Evolutionary conservation across 495 filamentous ascomycete genomes (phyloP).

Genomic region (Penicillium nucicola): DNA sequence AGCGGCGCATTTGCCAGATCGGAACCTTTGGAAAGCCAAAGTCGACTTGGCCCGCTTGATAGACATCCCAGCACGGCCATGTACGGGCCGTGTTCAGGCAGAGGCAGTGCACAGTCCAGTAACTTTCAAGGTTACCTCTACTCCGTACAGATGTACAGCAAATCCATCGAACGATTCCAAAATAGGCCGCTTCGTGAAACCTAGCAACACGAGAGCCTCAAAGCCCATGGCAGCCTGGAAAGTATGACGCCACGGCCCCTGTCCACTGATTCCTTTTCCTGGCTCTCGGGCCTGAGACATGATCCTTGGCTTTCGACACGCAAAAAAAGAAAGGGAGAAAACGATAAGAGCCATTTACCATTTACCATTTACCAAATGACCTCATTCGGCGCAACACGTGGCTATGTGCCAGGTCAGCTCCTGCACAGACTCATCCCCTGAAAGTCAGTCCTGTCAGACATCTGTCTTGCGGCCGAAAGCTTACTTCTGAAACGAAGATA

Average conservation of each 20-base stretch:
- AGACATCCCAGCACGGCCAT: neutral
- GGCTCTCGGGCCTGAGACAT: neutral
- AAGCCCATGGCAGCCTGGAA: neutral
- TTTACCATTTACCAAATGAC: neutral
- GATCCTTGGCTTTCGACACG: neutral
- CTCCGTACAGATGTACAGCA: too few relatives aligned
- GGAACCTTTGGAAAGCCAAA: neutral
- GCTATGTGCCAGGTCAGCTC: neutral
- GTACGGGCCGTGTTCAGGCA: too few relatives aligned
- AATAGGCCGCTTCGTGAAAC: too few relatives aligned
- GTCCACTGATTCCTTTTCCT: too few relatives aligned
- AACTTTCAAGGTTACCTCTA: too few relatives aligned
- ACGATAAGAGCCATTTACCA: too few relatives aligned
- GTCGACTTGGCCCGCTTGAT: neutral
- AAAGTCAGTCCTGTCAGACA: neutral
- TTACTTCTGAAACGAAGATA: neutral
- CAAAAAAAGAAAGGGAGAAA: too few relatives aligned
- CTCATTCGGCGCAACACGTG: slow-evolving; percentile 5
- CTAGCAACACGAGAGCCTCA: neutral
- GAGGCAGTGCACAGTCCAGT: neutral
- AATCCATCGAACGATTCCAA: too few relatives aligned
- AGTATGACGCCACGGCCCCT: neutral
- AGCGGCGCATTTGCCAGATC: too few relatives aligned
- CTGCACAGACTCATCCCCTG: neutral
- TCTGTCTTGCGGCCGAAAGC: neutral